Percentiles rank a stretch among this genome's conserved stretches.
These are phyloP conservation scores for Moesziomyces globuligerus DNA, from an alignment of 1,284 basidiomycete species.

Conservation along the genomic window DNA sequence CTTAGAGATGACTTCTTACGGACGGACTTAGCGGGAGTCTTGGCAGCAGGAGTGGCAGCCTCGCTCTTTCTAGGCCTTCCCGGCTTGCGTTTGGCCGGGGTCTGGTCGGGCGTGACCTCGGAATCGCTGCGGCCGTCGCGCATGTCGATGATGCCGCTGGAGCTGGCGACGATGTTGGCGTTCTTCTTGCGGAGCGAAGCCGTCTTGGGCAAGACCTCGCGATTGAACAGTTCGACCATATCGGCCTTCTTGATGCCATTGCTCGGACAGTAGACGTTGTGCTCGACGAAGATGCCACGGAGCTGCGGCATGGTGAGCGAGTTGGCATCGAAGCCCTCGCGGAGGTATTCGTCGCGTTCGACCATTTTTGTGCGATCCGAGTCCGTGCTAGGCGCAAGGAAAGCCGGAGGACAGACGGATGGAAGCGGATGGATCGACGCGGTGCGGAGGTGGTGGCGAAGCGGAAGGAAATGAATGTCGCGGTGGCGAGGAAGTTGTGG, in stretches of 20 bases:
- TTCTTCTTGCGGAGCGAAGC: constrained; percentile 71
- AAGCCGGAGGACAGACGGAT: background rate
- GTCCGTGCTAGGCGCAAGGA: background rate
- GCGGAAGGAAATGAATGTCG: background rate
- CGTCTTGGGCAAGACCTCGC: constrained; percentile 64
- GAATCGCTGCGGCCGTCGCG: constrained; percentile 16
- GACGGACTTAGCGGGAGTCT: constrained; percentile 17
- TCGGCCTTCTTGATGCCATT: constrained; percentile 85
- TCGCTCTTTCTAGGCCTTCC: constrained; percentile 44
- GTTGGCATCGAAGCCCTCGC: constrained; percentile 82
- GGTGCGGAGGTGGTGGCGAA: too few relatives aligned
- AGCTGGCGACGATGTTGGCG: constrained; percentile 69
- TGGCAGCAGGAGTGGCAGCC: constrained; percentile 17
- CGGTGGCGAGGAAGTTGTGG: background rate
- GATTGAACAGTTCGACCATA: constrained; percentile 81
- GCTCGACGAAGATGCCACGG: constrained; percentile 81
- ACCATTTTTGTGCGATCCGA: constrained; percentile 24
- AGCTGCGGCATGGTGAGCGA: constrained; percentile 83
- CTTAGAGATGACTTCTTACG: constrained; percentile 34
- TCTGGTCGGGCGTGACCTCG: constrained; percentile 23
- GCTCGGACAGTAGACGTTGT: constrained; percentile 81
- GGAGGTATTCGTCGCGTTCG: constrained; percentile 74
- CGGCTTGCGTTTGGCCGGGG: constrained; percentile 40
- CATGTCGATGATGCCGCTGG: constrained; percentile 69
- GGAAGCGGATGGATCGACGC: background rate